A percentile compares a stretch with the other conserved stretches of the same genome.
phyloP scores from a whole-genome alignment of 345 rosid species.

The Rhodamnia rubescens region DNA sequence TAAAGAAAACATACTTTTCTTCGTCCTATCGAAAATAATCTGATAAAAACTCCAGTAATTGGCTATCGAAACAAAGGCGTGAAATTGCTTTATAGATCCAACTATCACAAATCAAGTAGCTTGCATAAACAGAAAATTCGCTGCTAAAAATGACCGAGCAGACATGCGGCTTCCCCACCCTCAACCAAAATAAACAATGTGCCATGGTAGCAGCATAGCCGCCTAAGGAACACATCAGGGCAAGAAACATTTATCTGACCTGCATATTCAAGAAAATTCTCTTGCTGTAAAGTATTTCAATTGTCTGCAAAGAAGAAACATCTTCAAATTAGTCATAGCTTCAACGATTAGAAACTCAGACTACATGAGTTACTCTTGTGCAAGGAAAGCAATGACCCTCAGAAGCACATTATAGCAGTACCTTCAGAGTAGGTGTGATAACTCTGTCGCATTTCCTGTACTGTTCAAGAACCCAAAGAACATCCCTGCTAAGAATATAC shows the following conservation, averaged over 20 bases:
- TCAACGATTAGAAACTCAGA: background rate
- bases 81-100: background rate
- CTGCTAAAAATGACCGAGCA: background rate
- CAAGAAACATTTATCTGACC: conserved; percentile 35
- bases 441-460: conserved; percentile 73
- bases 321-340: background rate
- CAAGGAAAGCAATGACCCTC: background rate
- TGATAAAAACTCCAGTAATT: background rate
- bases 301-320: conserved; percentile 44
- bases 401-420: conserved; percentile 4
- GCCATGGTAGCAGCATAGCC: background rate
- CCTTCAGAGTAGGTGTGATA: conserved; percentile 79
- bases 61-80: background rate
- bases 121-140: background rate
- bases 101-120: background rate
- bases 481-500: conserved; percentile 36
- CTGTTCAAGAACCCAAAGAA: conserved; percentile 73
- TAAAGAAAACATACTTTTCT: background rate
- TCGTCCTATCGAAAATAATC: background rate
- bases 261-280: conserved; percentile 54
- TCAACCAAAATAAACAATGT: background rate
- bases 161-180: background rate
- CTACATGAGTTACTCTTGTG: background rate
- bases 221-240: background rate
- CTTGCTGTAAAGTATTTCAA: conserved; percentile 60